phyloP scores from a whole-genome alignment of 257 asterid species.

The Fraxinus cuspidata region DNA sequence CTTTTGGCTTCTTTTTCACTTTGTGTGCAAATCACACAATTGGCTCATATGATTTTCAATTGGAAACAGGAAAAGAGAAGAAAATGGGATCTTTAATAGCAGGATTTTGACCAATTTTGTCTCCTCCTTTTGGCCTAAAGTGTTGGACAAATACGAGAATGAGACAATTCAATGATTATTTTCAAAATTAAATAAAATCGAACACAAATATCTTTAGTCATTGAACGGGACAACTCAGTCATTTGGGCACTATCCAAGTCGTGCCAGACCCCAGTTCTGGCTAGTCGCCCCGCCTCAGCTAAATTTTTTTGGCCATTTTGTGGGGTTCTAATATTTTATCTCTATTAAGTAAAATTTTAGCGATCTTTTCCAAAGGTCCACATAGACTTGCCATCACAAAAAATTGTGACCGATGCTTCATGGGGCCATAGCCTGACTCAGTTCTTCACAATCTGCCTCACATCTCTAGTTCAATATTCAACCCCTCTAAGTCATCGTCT shows the following conservation, averaged over 20 bases:
- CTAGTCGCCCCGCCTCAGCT: not conserved
- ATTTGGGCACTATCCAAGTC: not conserved
- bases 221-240: not conserved
- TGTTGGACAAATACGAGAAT: not conserved
- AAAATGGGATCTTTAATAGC: not conserved
- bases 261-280: not conserved
- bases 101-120: conserved; percentile 10
- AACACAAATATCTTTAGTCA: too few species aligned
- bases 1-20: not conserved
- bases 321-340: too few species aligned
- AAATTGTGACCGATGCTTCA: not conserved
- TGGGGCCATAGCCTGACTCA: not conserved
- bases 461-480: not conserved
- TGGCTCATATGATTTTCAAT: not conserved
- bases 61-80: conserved; percentile 1
- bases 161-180: not conserved
- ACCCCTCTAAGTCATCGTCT: too few species aligned
- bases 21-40: not conserved
- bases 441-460: not conserved
- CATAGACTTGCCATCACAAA: too few species aligned
- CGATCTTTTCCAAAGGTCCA: too few species aligned
- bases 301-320: not conserved
- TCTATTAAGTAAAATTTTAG: too few species aligned
- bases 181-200: not conserved
- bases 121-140: not conserved